Evolutionary conservation across 805 yeast species (phyloP), one percentile per base, ranked within the genome.

Genomic region (Yamadazyma olivae): DNA sequence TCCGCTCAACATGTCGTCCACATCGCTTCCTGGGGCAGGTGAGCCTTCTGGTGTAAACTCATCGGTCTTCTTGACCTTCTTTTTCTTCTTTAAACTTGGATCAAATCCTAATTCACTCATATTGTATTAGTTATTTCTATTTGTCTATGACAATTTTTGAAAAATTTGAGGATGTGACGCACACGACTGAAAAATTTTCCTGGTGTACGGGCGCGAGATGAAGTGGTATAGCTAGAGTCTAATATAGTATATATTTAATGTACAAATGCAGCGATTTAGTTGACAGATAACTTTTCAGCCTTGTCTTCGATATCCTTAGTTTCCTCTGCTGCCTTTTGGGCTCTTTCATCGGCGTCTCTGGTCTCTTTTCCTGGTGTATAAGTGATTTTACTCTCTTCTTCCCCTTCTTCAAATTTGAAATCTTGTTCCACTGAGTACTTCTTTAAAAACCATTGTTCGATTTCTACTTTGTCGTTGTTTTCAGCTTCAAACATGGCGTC

Each of bases 401-500:
- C 70, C 23, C 55, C 56, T 36, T 65, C 69, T 35, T 64, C 72
- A 14, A 71, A 71, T 38, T 61, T 54, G 44, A 66, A 57, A 23
- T 70, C 79, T 32, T 75, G 77, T 40, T 76, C 82, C 30, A 84
- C 77, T 30, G 86, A 83, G 49, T 71, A 91, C 49, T 80, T 79
- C 56, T 77, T 74, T 53, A 90, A 67, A 53, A 87, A 75, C 65
- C 79, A 90, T 27, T 77, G 81, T 46, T 87, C 95, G 13, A 89
- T 82, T 19, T 81, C 88, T 40, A 77, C 82, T 51, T 82, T 76
- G 32, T 77, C 79, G 48, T 79, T 83, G 46, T 74, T 77, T 54
- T 90, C 96, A 6, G 98, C 96, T 57, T 90, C 97, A 55, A 67
- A 90, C 39, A 91, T 80, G 1, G 86, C 74, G 56, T 93, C 98